These are phyloP conservation scores for Petunia axillaris DNA, from an alignment of 257 asterid species.

Conservation along the genomic window DNA sequence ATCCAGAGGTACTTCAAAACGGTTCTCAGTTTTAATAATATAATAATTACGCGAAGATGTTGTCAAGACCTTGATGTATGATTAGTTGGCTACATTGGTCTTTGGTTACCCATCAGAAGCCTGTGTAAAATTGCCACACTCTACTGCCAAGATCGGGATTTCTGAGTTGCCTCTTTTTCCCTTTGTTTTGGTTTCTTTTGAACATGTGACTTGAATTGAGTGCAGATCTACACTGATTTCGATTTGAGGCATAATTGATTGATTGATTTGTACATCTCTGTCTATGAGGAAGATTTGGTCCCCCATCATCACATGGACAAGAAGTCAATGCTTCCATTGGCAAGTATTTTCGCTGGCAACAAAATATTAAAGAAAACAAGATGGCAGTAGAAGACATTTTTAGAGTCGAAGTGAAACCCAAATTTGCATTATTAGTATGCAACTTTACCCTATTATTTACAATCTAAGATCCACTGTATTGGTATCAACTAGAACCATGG, in stretches of 20 bases:
- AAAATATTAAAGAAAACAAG: not conserved
- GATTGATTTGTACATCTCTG: not conserved
- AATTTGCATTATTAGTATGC: not conserved
- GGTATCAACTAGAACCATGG: not conserved
- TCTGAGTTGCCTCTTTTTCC: not conserved
- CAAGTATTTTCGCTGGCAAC: not conserved
- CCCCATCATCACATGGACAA: not conserved
- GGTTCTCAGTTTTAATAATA: not conserved
- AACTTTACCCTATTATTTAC: conserved; percentile 13
- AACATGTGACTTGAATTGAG: not conserved
- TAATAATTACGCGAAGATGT: not conserved
- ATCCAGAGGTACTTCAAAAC: not conserved
- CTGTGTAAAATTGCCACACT: not conserved
- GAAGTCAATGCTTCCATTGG: not conserved
- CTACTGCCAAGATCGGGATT: not conserved
- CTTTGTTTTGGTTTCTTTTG: not conserved
- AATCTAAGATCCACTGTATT: not conserved
- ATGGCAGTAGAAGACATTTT: not conserved
- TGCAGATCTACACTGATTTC: not conserved
- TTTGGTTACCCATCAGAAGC: not conserved
- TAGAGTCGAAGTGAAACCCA: not conserved
- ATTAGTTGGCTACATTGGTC: not conserved
- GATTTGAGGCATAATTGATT: not conserved
- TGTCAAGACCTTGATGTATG: not conserved
- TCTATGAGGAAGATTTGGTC: not conserved